Evolutionary conservation across 495 filamentous ascomycete genomes (phyloP).

Genomic region (Staphylotrichum longicolle): DNA sequence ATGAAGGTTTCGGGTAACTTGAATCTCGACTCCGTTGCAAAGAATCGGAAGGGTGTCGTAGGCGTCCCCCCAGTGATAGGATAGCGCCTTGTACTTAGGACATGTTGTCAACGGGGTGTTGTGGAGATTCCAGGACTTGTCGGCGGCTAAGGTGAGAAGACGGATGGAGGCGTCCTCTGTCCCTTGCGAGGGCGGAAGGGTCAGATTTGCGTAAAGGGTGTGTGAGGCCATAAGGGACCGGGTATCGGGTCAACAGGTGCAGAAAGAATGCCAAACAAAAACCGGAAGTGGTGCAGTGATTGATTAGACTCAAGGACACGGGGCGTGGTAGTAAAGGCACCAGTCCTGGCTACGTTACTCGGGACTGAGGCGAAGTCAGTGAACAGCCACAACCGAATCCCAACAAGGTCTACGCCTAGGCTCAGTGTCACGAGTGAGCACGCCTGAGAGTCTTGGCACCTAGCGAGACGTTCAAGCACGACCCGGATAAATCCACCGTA

Average conservation of each 20-base stretch:
- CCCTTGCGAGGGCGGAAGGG: neutral
- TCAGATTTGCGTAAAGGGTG: neutral
- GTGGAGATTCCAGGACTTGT: neutral
- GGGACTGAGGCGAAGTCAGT: too few relatives aligned
- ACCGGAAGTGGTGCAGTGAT: too few relatives aligned
- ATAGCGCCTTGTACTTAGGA: neutral
- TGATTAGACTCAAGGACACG: too few relatives aligned
- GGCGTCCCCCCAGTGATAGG: neutral
- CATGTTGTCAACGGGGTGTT: neutral
- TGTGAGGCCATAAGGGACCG: neutral
- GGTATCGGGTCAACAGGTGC: neutral
- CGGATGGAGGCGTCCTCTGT: neutral
- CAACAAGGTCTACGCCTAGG: too few relatives aligned
- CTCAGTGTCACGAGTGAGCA: too few relatives aligned
- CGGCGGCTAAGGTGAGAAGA: neutral
- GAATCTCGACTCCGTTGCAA: conserved; percentile 1
- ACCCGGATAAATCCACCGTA: too few relatives aligned
- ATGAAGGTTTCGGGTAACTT: neutral
- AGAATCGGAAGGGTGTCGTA: neutral
- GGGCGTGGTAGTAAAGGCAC: too few relatives aligned
- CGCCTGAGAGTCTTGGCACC: too few relatives aligned
- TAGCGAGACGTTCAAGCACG: too few relatives aligned
- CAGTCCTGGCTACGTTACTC: too few relatives aligned
- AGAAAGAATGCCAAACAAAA: too few relatives aligned
- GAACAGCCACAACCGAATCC: too few relatives aligned